A percentile compares a stretch with the other conserved stretches of the same genome.
Conservation (phyloP, 2,329 filamentous ascomycete species). For the Magnaporthiopsis incrustans region DNA sequence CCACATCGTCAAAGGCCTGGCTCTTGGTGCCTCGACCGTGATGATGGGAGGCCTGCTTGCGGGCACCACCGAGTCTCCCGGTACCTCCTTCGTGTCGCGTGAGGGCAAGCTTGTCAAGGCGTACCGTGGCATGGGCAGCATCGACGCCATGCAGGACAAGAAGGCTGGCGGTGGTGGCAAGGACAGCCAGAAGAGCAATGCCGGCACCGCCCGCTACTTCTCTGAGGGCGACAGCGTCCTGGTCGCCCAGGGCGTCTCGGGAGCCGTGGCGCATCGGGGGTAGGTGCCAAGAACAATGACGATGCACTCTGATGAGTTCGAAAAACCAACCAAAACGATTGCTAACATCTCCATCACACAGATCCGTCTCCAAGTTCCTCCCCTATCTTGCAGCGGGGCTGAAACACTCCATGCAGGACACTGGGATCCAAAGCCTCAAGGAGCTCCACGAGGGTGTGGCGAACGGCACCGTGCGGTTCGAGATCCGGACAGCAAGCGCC, state of each 20-base stretch:
- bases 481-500: constrained; percentile 87
- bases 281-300: constrained; percentile 23
- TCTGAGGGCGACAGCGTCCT: constrained; percentile 92
- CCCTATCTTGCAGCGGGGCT: constrained; percentile 92
- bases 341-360: constrained; percentile 15
- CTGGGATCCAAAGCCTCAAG: constrained; percentile 72
- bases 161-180: constrained; percentile 72
- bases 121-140: constrained; percentile 97
- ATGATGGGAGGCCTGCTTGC: constrained; percentile 99
- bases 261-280: constrained; percentile 70
- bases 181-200: constrained; percentile 75
- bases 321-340: not conserved
- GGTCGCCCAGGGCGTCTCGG: constrained; percentile 93
- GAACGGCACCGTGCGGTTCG: constrained; percentile 75
- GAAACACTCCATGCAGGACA: constrained; percentile 96
- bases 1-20: constrained; percentile 96
- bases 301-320: constrained; percentile 21
- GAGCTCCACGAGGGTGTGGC: constrained; percentile 70
- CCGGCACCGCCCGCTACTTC: constrained; percentile 96
- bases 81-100: constrained; percentile 90
- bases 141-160: constrained; percentile 99
- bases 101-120: constrained; percentile 98
- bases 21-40: constrained; percentile 86
- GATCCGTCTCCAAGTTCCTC: constrained; percentile 87
- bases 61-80: constrained; percentile 94